Percentiles rank a stretch among this genome's conserved stretches.
Evolutionary conservation across 148 eudicot species (phyloP).

Genomic region (Nyssa sinensis): DNA sequence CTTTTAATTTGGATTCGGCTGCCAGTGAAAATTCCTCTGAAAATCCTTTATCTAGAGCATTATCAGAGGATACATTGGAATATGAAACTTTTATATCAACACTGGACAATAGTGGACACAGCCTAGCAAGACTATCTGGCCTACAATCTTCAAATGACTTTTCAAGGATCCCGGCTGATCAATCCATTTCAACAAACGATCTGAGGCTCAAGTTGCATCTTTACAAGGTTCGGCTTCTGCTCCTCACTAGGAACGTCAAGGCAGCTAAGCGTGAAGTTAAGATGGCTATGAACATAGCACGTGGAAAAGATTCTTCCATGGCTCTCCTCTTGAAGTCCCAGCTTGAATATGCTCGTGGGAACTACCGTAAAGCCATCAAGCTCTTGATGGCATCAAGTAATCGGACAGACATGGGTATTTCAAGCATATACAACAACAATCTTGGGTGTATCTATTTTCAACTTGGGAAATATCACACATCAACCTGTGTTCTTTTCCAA

Average conservation of each 20-base stretch:
- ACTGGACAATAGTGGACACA: constrained; percentile 63
- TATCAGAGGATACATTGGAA: constrained; percentile 79
- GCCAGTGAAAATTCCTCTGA: constrained; percentile 44
- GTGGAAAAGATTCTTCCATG: constrained; percentile 76
- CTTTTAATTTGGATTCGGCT: constrained; percentile 45
- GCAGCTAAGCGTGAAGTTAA: constrained; percentile 96
- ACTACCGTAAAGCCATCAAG: constrained; percentile 77
- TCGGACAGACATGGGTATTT: constrained; percentile 57
- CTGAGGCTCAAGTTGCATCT: constrained; percentile 81
- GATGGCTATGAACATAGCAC: constrained; percentile 73
- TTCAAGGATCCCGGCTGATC: constrained; percentile 43
- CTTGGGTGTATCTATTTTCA: constrained; percentile 83
- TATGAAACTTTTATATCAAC: constrained; percentile 58
- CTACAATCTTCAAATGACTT: constrained; percentile 50
- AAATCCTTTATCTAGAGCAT: constrained; percentile 63
- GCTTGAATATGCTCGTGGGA: constrained; percentile 86
- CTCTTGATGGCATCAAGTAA: constrained; percentile 82
- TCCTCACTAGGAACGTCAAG: constrained; percentile 75
- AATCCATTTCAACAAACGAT: constrained; percentile 54
- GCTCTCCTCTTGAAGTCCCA: constrained; percentile 86
- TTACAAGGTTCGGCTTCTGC: constrained; percentile 69
- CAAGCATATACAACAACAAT: constrained; percentile 72
- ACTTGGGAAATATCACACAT: constrained; percentile 68
- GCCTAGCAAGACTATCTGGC: constrained; percentile 47
- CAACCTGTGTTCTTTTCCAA: constrained; percentile 70